A percentile compares a stretch with the other conserved stretches of the same genome.
phyloP scores from a whole-genome alignment of 2,329 filamentous ascomycete genomes.

The Aspergillus sp. region DNA sequence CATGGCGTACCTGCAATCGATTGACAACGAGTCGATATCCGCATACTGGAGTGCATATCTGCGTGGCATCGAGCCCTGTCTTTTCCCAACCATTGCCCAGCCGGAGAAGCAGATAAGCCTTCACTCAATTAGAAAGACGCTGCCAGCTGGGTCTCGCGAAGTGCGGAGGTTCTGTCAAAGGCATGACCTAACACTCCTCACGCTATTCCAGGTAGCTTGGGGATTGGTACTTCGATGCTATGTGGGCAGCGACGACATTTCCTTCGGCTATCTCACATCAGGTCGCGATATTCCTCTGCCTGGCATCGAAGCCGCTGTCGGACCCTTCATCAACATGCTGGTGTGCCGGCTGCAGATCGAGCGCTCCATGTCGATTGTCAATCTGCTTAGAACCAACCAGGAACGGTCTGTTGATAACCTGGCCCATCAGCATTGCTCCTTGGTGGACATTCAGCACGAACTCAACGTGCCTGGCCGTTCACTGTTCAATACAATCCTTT shows the following conservation, averaged over 20 bases:
- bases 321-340: conserved; percentile 3
- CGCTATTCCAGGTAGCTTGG: conserved; percentile 7
- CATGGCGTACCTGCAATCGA: neutral
- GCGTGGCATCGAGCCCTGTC: neutral
- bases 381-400: neutral
- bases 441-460: neutral
- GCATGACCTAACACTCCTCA: conserved; percentile 4
- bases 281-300: neutral
- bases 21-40: neutral
- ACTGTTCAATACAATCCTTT: neutral
- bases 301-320: neutral
- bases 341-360: neutral
- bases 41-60: neutral
- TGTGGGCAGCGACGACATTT: conserved; percentile 4
- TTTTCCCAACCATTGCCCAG: neutral
- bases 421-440: neutral
- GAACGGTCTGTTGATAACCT: neutral
- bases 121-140: neutral
- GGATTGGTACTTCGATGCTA: neutral
- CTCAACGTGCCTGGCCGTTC: neutral
- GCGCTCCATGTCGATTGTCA: neutral
- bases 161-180: conserved; percentile 1
- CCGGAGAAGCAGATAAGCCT: neutral
- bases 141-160: neutral
- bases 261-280: conserved; percentile 6